Conservation (phyloP, 164 flowering plant species). For the Kingdonia uniflora region DNA sequence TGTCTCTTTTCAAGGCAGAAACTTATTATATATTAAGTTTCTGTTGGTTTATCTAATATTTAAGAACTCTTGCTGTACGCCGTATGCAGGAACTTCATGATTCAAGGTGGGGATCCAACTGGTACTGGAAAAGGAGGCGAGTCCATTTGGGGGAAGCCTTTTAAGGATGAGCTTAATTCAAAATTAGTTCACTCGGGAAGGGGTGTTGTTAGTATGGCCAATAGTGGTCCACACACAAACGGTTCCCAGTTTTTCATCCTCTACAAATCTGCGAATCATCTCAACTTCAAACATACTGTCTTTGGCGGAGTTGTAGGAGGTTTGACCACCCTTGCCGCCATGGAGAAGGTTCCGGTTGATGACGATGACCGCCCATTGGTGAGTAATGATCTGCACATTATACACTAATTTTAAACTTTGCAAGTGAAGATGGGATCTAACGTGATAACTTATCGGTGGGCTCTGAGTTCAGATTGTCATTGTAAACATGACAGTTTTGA, state of each 20-base stretch:
- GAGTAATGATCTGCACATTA: constrained; percentile 12
- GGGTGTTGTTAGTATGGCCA: constrained; percentile 98
- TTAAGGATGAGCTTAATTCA: constrained; percentile 84
- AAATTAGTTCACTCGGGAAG: constrained; percentile 87
- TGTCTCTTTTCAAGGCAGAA: constrained; percentile 1
- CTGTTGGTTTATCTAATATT: background rate
- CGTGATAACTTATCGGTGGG: too few species aligned
- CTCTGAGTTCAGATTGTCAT: too few species aligned
- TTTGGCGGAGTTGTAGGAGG: constrained; percentile 97
- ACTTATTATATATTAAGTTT: background rate
- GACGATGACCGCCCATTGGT: constrained; percentile 88
- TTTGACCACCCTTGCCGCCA: constrained; percentile 63
- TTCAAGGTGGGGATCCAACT: constrained; percentile 99
- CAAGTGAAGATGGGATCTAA: too few species aligned
- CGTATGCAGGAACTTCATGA: constrained; percentile 79
- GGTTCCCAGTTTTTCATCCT: constrained; percentile 95
- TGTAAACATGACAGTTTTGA: too few species aligned
- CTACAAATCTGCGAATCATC: constrained; percentile 92
- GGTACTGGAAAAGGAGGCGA: constrained; percentile 93
- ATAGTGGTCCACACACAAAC: constrained; percentile 93
- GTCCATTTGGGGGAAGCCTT: constrained; percentile 95
- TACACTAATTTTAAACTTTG: too few species aligned
- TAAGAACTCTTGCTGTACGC: background rate
- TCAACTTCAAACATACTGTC: constrained; percentile 88
- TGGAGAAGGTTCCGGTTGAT: constrained; percentile 96